These are phyloP conservation scores for Oropetium thomaeum DNA, from an alignment of 176 grass and related monocot species.

Conservation along the genomic window DNA sequence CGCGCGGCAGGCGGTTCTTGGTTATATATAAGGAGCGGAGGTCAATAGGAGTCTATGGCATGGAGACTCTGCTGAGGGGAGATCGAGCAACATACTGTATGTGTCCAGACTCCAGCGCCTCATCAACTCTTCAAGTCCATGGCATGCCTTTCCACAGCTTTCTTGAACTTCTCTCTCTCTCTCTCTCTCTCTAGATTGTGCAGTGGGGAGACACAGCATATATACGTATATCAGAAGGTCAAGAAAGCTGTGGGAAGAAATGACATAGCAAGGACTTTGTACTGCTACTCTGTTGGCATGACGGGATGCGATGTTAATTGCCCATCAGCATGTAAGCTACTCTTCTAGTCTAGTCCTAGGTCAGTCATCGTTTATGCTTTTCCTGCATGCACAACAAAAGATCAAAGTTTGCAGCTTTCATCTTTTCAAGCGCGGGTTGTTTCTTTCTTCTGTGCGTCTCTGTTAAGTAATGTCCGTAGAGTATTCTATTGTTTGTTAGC, in stretches of 20 bases:
- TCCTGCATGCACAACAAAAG: too few species aligned
- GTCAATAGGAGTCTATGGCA: conserved; percentile 19
- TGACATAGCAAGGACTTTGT: conserved; percentile 58
- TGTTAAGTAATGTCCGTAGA: too few species aligned
- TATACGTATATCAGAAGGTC: conserved; percentile 74
- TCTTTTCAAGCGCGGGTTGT: background rate
- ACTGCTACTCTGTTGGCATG: background rate
- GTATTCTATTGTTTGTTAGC: too few species aligned
- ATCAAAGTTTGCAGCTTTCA: background rate
- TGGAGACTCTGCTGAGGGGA: background rate
- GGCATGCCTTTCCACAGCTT: conserved; percentile 99
- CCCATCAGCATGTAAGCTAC: conserved; percentile 11
- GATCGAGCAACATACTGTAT: background rate
- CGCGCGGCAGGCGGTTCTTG: background rate
- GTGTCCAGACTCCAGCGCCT: too few species aligned
- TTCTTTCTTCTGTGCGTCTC: background rate
- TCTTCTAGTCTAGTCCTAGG: background rate
- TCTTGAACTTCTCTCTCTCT: conserved; percentile 83
- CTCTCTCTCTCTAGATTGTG: background rate
- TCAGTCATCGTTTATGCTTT: background rate
- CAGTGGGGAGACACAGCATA: background rate
- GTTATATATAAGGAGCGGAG: conserved; percentile 42
- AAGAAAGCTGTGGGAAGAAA: conserved; percentile 99
- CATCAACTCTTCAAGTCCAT: conserved; percentile 44
- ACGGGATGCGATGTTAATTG: background rate